phyloP scores from a whole-genome alignment of 257 asterid species.

The Scutellaria barbata region DNA sequence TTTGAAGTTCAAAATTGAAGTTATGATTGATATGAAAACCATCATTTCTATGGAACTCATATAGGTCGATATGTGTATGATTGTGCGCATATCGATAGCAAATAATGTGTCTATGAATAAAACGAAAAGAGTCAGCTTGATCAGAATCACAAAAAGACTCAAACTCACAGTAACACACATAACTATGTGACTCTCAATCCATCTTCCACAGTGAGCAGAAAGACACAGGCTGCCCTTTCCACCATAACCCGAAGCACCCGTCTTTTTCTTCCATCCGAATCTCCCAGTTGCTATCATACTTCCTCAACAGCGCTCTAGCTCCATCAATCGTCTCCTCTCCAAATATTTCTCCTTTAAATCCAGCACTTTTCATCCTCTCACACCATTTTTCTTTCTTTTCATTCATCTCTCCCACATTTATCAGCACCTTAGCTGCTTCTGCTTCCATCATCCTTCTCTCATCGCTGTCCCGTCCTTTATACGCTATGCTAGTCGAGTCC shows the following conservation, averaged over 20 bases:
- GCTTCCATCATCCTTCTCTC: slow-evolving; percentile 91
- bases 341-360: slow-evolving; percentile 55
- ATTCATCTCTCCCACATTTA: slow-evolving; percentile 65
- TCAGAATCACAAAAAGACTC: slow-evolving; percentile 9
- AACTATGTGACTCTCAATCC: slow-evolving; percentile 39
- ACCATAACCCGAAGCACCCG: slow-evolving; percentile 63
- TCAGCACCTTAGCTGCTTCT: slow-evolving; percentile 76
- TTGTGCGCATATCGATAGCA: no score
- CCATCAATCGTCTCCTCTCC: slow-evolving; percentile 78
- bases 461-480: slow-evolving; percentile 76
- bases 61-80: no score
- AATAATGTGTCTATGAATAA: no score
- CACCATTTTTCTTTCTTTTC: slow-evolving; percentile 82
- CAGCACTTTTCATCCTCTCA: slow-evolving; percentile 66
- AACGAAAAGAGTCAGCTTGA: not conserved
- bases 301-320: slow-evolving; percentile 77
- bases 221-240: slow-evolving; percentile 85
- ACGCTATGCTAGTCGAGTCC: slow-evolving; percentile 76
- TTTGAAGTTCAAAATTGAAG: not conserved
- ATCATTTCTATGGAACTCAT: not conserved
- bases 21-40: not conserved
- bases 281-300: slow-evolving; percentile 84
- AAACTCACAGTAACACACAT: not conserved
- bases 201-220: slow-evolving; percentile 77
- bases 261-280: slow-evolving; percentile 65